Evolutionary conservation across 495 filamentous ascomycete genomes (phyloP), one percentile per base, ranked within the genome.

Genomic region (Daldinia decipiens): DNA sequence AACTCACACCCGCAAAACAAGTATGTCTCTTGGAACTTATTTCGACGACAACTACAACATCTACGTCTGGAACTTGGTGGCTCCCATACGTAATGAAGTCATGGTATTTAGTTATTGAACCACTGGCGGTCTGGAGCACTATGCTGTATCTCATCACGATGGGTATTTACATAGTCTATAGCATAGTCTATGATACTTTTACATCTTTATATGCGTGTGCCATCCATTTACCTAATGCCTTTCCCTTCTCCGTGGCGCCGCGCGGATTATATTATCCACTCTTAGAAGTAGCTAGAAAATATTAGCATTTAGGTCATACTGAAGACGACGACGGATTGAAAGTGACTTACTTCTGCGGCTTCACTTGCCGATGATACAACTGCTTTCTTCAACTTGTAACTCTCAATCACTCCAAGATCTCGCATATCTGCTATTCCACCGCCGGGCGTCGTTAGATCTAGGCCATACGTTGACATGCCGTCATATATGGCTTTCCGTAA

Each of bases 351-450:
- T 87, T 99, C 96, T 62, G 95, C 95, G 36, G 95, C 95, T 82
- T 99, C 95, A 24, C 92, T 94, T 12, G 95, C 95, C 62, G 93
- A 97, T 26, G 90, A 93, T 38, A 99, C 95, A 62, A 99, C 95
- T 13, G 95, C 95, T 78, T 90, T 91, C 87, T 99, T 99, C 78
- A 99, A 82, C 85, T 99, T 98, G 85, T 98, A 99, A 76, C 93
- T 97, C 82, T 99, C 95, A 76, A 99, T 91, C 15, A 99, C 94
- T 24, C 95, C 96, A 60, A 96, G 79, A 75, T 98, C 93, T 50
- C 94, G 87, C 95, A 99, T 99, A 77, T 99, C 95, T 6, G 94
- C 87, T 78, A 99, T 94, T 38, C 93, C 93, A 50, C 96, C 96
- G 31, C 95, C 95, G 4, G 95, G 93, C 0, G 92, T 92, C 80